Base-by-base conservation (phyloP, 73 alveolate species). In the Paramecium pentaurelia region DNA sequence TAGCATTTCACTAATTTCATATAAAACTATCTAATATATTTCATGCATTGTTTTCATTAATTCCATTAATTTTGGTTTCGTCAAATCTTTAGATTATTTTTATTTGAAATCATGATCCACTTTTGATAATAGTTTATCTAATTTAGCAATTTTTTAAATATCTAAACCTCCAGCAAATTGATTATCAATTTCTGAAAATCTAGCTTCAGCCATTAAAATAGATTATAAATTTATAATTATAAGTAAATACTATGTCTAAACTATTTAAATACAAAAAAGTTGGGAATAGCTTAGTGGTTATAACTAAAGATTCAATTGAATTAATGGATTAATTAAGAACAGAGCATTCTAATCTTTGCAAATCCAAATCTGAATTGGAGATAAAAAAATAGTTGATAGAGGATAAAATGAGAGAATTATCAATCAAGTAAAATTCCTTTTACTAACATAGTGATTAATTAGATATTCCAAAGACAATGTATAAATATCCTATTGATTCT, bases 31-130 rank as follows among this genome's bases (percentile, higher is more conserved):
- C 18, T 75, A 75, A 42, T 75, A 75, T 4, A 75, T 75, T 42
- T 75, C 88, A 75, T 75, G 88, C 58, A 42, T 75, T 36, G 88
- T 75, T 28, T 75, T 75, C 88, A 75, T 75, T 7, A 75, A 30
- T 75, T 75, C 88, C 60, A 75, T 42, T 42, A 75, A 75, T 36
- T 75, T 75, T 12, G 88, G 88, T 20, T 75, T 75, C 0, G 88
- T 75, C 1, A 75, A 8, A 75, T 75, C 88, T 18, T 75, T 75
- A 12, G 84, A 32, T 75, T 75, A 18, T 42, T 75, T 75, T 75
- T 30, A 10, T 18, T 75, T 75, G 10, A 75, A 75, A 75, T 75
- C 88, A 75, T 75, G 58, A 75, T 75, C 88, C 36, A 75, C 60
- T 28, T 75, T 75, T 75, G 88, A 38, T 75, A 75, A 38, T 4